Evolutionary conservation across 2,329 filamentous ascomycete genomes (phyloP).

Genomic region (Trichoderma lentiforme): DNA sequence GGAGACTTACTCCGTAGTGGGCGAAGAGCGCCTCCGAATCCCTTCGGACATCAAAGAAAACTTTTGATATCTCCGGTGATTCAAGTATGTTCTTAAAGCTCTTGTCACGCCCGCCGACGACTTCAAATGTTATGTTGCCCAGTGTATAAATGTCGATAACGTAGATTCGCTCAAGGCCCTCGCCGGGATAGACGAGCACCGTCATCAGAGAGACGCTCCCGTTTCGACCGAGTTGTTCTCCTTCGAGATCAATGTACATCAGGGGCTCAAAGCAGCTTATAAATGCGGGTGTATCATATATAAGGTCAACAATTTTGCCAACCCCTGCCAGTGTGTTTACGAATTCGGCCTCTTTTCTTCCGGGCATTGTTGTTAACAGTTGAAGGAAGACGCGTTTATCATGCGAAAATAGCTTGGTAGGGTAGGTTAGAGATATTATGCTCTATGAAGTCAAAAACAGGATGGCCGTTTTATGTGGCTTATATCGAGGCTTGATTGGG

Average conservation of each 20-base stretch:
- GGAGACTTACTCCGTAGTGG: background rate
- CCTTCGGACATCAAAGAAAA: background rate
- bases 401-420: background rate
- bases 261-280: no score
- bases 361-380: background rate
- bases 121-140: background rate
- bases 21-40: background rate
- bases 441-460: background rate
- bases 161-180: background rate
- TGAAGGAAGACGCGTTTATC: background rate
- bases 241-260: background rate
- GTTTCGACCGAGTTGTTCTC: background rate
- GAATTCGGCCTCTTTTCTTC: background rate
- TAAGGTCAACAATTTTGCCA: background rate
- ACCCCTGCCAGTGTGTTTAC: background rate
- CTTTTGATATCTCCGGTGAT: background rate
- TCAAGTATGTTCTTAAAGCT: background rate
- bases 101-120: background rate
- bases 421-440: background rate
- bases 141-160: background rate
- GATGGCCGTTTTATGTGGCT: background rate
- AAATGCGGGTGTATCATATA: no score
- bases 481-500: background rate
- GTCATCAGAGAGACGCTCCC: background rate
- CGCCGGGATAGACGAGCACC: background rate